A percentile compares a stretch with the other conserved stretches of the same genome.
Evolutionary conservation across 2,329 filamentous ascomycete genomes (phyloP).

Genomic region (Piedraia hortae): DNA sequence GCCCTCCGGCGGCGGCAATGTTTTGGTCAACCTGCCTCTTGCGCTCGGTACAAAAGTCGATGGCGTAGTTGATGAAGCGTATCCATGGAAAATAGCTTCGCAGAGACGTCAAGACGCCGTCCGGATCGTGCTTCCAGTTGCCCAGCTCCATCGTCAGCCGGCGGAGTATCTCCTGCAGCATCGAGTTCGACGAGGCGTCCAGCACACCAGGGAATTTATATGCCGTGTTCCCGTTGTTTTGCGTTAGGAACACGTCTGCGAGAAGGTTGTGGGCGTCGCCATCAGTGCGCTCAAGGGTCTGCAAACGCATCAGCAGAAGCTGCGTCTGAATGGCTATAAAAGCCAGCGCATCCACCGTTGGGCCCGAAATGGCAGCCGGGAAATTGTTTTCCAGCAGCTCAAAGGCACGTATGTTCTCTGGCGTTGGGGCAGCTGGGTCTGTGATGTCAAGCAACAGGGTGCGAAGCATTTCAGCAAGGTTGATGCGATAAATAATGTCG

Average conservation of each 20-base stretch:
- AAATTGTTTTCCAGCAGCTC: conserved; percentile 6
- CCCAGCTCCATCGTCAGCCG: too few species aligned
- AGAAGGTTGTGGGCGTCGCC: conserved; percentile 5
- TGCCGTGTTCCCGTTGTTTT: conserved; percentile 4
- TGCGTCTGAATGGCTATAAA: conserved; percentile 9
- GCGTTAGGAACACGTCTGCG: conserved; percentile 5
- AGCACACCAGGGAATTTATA: conserved; percentile 4
- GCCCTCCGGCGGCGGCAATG: conserved; percentile 18
- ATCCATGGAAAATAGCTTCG: conserved; percentile 23
- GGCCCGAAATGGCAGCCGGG: conserved; percentile 6
- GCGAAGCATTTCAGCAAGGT: conserved; percentile 17
- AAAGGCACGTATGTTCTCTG: conserved; percentile 8
- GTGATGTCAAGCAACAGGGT: conserved; percentile 11
- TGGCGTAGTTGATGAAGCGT: conserved; percentile 16
- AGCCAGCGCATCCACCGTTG: conserved; percentile 4
- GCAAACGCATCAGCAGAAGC: conserved; percentile 6
- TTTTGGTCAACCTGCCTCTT: conserved; percentile 17
- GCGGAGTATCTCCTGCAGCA: too few species aligned
- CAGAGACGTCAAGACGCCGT: conserved; percentile 7
- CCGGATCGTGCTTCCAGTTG: not conserved
- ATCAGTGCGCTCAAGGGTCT: conserved; percentile 3
- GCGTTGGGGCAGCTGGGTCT: conserved; percentile 6
- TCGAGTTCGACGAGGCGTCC: too few species aligned
- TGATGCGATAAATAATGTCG: conserved; percentile 18
- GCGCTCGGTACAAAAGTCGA: conserved; percentile 7